Conservation (phyloP, 352 stramenopile species). For the Phytophthora palmivora region DNA sequence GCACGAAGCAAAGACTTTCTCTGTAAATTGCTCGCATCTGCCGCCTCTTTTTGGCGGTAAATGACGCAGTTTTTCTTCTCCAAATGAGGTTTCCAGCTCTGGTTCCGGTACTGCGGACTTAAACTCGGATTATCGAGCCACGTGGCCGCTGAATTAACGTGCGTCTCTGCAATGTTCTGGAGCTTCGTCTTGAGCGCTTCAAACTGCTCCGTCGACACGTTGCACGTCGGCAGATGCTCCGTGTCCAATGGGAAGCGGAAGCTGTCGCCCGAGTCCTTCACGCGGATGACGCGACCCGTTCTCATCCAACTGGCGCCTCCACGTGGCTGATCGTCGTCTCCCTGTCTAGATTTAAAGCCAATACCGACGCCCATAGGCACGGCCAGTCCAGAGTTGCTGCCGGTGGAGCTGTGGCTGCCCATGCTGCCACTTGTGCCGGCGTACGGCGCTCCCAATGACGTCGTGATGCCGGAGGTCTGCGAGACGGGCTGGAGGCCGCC, state of each 20-base stretch:
- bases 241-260: slow-evolving; percentile 77
- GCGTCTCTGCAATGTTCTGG: slow-evolving; percentile 42
- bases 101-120: slow-evolving; percentile 57
- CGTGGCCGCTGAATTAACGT: slow-evolving; percentile 52
- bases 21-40: slow-evolving; percentile 45
- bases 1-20: slow-evolving; percentile 63
- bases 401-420: slow-evolving; percentile 33
- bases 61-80: slow-evolving; percentile 81
- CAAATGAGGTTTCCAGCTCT: slow-evolving; percentile 69
- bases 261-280: slow-evolving; percentile 75
- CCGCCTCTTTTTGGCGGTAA: slow-evolving; percentile 66
- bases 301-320: slow-evolving; percentile 71
- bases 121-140: slow-evolving; percentile 81
- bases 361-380: slow-evolving; percentile 39
- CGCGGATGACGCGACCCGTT: slow-evolving; percentile 71
- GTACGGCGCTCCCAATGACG: slow-evolving; percentile 30
- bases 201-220: slow-evolving; percentile 43
- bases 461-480: slow-evolving; percentile 17
- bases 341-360: slow-evolving; percentile 21
- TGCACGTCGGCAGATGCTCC: slow-evolving; percentile 58
- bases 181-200: slow-evolving; percentile 41
- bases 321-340: slow-evolving; percentile 45
- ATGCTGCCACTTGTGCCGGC: slow-evolving; percentile 37
- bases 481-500: slow-evolving; percentile 27
- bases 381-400: slow-evolving; percentile 29